phyloP scores from a whole-genome alignment of 2,329 filamentous ascomycete genomes.

The Phyllosticta ampelicida region DNA sequence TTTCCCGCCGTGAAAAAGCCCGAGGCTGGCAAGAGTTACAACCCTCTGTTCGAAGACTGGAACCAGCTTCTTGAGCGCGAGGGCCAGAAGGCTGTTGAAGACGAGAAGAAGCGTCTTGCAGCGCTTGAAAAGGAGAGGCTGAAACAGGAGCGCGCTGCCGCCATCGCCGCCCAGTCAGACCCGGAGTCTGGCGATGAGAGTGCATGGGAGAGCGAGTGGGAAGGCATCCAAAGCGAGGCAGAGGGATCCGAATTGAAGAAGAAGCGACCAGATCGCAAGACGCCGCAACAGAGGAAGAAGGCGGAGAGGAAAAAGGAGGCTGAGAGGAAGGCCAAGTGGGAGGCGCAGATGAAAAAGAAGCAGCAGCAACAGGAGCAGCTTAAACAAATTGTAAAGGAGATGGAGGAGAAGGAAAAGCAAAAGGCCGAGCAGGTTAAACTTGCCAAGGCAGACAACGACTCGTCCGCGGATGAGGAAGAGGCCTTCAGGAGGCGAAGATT shows the following conservation, averaged over 20 bases:
- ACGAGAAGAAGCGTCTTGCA: conserved; percentile 62
- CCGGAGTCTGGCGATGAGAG: conserved; percentile 77
- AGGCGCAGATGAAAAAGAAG: conserved; percentile 61
- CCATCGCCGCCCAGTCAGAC: conserved; percentile 64
- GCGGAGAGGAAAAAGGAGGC: conserved; percentile 81
- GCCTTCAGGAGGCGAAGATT: conserved; percentile 59
- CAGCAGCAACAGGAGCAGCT: conserved; percentile 61
- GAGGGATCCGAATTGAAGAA: conserved; percentile 47
- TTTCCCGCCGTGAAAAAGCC: conserved; percentile 72
- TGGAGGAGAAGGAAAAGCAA: conserved; percentile 47
- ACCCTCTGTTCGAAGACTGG: conserved; percentile 80
- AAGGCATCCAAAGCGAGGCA: conserved; percentile 41
- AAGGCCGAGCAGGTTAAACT: conserved; percentile 20
- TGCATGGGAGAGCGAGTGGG: conserved; percentile 79
- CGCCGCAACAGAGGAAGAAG: conserved; percentile 74
- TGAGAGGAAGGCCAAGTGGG: conserved; percentile 65
- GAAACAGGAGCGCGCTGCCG: conserved; percentile 58
- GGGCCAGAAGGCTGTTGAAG: conserved; percentile 66
- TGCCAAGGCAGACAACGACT: conserved; percentile 19
- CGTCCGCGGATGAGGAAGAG: conserved; percentile 28
- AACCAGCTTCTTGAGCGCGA: conserved; percentile 63
- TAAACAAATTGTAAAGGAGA: conserved; percentile 56
- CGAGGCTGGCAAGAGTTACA: conserved; percentile 79
- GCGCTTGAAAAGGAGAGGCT: conserved; percentile 56
- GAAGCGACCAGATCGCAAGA: conserved; percentile 78